Evolutionary conservation across 2,329 filamentous ascomycete species (phyloP).

Genomic region (Shiraia sp.): DNA sequence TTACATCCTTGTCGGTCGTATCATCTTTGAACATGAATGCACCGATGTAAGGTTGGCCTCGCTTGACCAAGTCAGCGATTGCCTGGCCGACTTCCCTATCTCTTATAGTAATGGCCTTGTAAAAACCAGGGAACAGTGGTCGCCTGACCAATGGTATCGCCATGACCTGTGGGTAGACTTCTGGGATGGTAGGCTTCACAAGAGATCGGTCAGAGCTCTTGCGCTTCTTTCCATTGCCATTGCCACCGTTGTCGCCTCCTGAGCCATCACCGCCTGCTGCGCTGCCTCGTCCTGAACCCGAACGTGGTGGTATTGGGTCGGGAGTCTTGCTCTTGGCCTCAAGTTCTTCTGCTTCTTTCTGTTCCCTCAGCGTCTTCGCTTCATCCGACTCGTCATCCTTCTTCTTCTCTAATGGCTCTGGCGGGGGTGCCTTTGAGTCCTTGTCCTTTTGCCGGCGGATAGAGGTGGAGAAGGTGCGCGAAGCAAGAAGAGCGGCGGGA

Average conservation of each 20-base stretch:
- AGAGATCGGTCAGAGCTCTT: constrained; percentile 76
- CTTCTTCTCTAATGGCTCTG: constrained; percentile 49
- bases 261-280: constrained; percentile 57
- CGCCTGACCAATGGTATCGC: constrained; percentile 94
- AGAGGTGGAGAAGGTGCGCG: constrained; percentile 47
- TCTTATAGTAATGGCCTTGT: constrained; percentile 96
- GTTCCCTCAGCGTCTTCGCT: constrained; percentile 46
- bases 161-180: constrained; percentile 96
- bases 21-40: constrained; percentile 98
- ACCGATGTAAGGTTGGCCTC: constrained; percentile 95
- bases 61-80: constrained; percentile 94
- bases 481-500: constrained; percentile 37
- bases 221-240: constrained; percentile 68
- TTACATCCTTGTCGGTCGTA: constrained; percentile 88
- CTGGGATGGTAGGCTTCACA: constrained; percentile 86
- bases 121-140: constrained; percentile 95
- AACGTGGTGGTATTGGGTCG: constrained; percentile 56
- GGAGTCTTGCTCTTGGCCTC: constrained; percentile 53
- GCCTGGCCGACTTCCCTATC: constrained; percentile 89
- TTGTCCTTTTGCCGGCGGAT: constrained; percentile 60
- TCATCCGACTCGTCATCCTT: constrained; percentile 48
- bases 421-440: constrained; percentile 53
- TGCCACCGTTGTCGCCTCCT: constrained; percentile 47
- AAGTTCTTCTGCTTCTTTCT: constrained; percentile 46
- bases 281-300: constrained; percentile 62